Evolutionary conservation across 2,329 filamentous ascomycete genomes (phyloP), one percentile per base, ranked within the genome.

Genomic region (Colletotrichum coccodes): DNA sequence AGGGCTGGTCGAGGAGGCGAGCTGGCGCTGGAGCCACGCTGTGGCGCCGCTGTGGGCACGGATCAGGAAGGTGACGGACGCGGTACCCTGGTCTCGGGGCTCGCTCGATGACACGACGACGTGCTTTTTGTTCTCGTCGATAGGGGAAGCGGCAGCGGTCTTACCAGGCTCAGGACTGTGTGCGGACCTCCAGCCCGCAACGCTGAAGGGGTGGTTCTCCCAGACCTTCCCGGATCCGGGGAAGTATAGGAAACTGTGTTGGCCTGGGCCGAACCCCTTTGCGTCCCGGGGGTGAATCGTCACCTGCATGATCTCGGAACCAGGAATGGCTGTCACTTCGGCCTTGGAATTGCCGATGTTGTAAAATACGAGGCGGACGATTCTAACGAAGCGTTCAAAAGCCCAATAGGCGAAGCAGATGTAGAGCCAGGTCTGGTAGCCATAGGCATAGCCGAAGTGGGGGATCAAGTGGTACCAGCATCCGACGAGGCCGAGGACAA

Each of bases 401-500:
- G 62, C 75, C 79, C 78, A 81, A 52, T 76, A 74, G 4, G 63
- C 78, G 8, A 70, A 75, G 4, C 71, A 75, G 16, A 79, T 68
- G 60, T 78, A 80, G 16, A 75, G 72, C 75, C 78, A 80, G 36
- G 79, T 80, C 69, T 81, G 78, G 40, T 81, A 80, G 3, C 79
- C 79, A 74, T 78, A 80, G 28, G 74, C 75, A 58, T 76, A 77
- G 2, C 64, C 67, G 58, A 76, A 80, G 18, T 73, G 64, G 74
- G 78, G 79, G 71, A 75, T 76, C 34, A 81, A 78, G 58, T 81
- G 79, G 42, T 79, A 78, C 71, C 77, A 81, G 57, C 74, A 80
- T 1, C 73, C 76, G 60, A 78, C 65, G 38, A 82, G 63, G 23
- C 78, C 76, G 18, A 81, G 23, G 2, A 78, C 70, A 1, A 75